A percentile compares a stretch with the other conserved stretches of the same genome.
Conservation (phyloP, 345 rosid genomes). For the Bruguiera parviflora region DNA sequence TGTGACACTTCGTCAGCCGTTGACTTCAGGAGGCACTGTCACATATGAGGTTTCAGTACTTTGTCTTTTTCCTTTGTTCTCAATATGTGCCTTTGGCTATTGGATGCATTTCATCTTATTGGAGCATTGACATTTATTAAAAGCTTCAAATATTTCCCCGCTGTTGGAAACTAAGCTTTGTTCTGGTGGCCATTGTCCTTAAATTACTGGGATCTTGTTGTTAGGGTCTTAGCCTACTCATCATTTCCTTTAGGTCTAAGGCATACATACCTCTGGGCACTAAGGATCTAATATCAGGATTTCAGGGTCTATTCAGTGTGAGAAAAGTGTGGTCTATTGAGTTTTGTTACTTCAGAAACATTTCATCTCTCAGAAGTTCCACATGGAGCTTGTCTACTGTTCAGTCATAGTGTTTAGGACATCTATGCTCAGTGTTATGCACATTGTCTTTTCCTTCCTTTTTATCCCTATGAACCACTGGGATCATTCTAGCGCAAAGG, state of each 20-base stretch:
- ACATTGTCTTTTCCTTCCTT: too few relatives aligned
- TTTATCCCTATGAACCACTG: too few relatives aligned
- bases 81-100: background rate
- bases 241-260: background rate
- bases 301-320: too few relatives aligned
- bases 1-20: constrained; percentile 78
- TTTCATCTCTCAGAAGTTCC: too few relatives aligned
- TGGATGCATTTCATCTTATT: background rate
- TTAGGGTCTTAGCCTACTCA: background rate
- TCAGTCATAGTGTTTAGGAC: too few relatives aligned
- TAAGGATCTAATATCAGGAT: too few relatives aligned
- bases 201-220: too few relatives aligned
- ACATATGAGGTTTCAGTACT: constrained; percentile 76
- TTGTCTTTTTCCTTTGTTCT: background rate
- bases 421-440: too few relatives aligned
- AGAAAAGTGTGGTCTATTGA: too few relatives aligned
- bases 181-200: background rate
- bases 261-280: background rate
- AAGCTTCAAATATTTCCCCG: background rate
- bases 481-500: too few relatives aligned
- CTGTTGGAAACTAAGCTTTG: background rate
- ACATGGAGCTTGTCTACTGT: too few relatives aligned
- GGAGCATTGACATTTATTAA: background rate
- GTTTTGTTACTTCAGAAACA: too few relatives aligned
- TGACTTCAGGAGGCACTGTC: constrained; percentile 68